Evolutionary conservation across 2,329 filamentous ascomycete species (phyloP), one percentile per base, ranked within the genome.

Genomic region (Cylindrodendrum hubeiense): DNA sequence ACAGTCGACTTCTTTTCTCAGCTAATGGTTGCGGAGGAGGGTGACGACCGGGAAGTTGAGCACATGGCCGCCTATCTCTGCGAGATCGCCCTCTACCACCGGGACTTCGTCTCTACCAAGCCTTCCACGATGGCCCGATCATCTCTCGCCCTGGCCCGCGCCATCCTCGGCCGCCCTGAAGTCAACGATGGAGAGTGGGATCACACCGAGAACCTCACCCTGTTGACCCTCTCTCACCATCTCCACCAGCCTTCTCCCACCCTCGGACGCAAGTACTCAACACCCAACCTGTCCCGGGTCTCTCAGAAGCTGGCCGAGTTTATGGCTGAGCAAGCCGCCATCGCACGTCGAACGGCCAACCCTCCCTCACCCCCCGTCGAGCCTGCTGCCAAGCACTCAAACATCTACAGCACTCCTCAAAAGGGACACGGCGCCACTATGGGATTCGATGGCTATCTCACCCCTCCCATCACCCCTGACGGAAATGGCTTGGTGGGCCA

Each of bases 1-100:
- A 98, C 96, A 28, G 93, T 98, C 71, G 95, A 98, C 81, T 93
- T 92, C 79, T 99, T 98, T 82, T 87, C 97, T 50, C 93, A 97
- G 77, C 84, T 98, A 67, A 94, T 95, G 67, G 88, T 97, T 41
- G 88, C 93, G 49, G 93, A 97, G 79, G 93, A 93, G 78, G 81
- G 82, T 33, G 88, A 91, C 75, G 93, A 97, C 78, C 87, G 90
- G 24, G 95, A 98, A 81, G 91, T 97, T 22, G 94, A 98, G 83
- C 92, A 97, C 81, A 95, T 99, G 93, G 91, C 95, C 19, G 87
- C 93, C 68, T 99, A 98, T 84, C 92, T 99, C 67, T 91, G 93
- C 77, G 96, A 99, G 83, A 95, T 98, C 75, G 93, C 95, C 49
- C 86, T 98, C 44, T 99, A 98, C 82, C 94, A 98, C 84, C 93